Evolutionary conservation across 2,329 filamentous ascomycete genomes (phyloP).

Genomic region (Achaetomium macrosporum): DNA sequence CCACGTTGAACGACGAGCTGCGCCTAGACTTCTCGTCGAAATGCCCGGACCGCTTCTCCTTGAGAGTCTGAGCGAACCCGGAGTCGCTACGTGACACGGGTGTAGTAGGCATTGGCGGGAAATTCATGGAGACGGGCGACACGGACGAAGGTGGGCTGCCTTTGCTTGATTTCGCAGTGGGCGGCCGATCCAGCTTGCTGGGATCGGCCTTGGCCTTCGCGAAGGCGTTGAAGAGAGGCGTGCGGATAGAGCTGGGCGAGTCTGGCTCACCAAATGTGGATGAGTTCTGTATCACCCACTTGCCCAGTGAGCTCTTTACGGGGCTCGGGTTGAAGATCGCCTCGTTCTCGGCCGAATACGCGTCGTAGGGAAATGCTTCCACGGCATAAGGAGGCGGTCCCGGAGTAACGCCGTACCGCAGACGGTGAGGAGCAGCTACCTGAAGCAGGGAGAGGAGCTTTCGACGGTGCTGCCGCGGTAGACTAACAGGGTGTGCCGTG

Average conservation of each 20-base stretch:
- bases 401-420: constrained; percentile 76
- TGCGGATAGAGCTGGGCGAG: constrained; percentile 43
- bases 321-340: constrained; percentile 71
- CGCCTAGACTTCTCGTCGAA: constrained; percentile 74
- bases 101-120: constrained; percentile 69
- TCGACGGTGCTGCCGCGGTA: constrained; percentile 82
- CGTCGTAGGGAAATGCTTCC: constrained; percentile 85
- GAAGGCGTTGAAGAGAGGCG: constrained; percentile 88
- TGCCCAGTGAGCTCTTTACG: constrained; percentile 66
- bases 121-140: constrained; percentile 73
- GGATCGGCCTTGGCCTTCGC: constrained; percentile 65
- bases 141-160: constrained; percentile 59
- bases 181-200: constrained; percentile 66
- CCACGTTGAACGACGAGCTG: constrained; percentile 87
- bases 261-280: constrained; percentile 72
- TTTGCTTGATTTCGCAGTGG: constrained; percentile 61
- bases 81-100: constrained; percentile 88
- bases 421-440: constrained; percentile 81
- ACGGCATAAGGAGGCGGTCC: constrained; percentile 89
- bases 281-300: constrained; percentile 85
- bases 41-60: constrained; percentile 91
- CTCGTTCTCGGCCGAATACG: constrained; percentile 81
- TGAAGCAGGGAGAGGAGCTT: constrained; percentile 87
- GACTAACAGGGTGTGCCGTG: constrained; percentile 65
- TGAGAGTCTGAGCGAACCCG: constrained; percentile 77